Percentiles rank a stretch among this genome's conserved stretches.
Evolutionary conservation across 306 rosid genomes (phyloP).

Genomic region (apple (Malus domestica)): ASM211411v1 NC_041798.1:38067001-38067500

Average conservation of each 20-base stretch:
- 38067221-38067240: conserved; percentile 33
- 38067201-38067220: conserved; percentile 26
- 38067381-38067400: conserved; percentile 81
- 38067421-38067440: conserved; percentile 39
- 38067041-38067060: conserved; percentile 23
- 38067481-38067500: conserved; percentile 49
- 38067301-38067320: conserved; percentile 34
- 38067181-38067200: conserved; percentile 28
- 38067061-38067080: conserved; percentile 23
- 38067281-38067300: conserved; percentile 43
- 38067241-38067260: conserved; percentile 26
- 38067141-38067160: conserved; percentile 27
- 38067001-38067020: conserved; percentile 33
- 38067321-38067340: conserved; percentile 21
- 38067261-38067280: conserved; percentile 23
- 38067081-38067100: conserved; percentile 22
- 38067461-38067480: conserved; percentile 69
- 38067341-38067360: conserved; percentile 35
- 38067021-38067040: conserved; percentile 35
- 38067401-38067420: conserved; percentile 59
- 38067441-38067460: conserved; percentile 63
- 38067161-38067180: conserved; percentile 31
- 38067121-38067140: conserved; percentile 26
- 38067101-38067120: conserved; percentile 21
- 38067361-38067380: conserved; percentile 80